A percentile compares a stretch with the other conserved stretches of the same genome.
Evolutionary conservation across 1,284 basidiomycete species (phyloP).

Genomic region (Moesziomyces parantarcticus): DNA sequence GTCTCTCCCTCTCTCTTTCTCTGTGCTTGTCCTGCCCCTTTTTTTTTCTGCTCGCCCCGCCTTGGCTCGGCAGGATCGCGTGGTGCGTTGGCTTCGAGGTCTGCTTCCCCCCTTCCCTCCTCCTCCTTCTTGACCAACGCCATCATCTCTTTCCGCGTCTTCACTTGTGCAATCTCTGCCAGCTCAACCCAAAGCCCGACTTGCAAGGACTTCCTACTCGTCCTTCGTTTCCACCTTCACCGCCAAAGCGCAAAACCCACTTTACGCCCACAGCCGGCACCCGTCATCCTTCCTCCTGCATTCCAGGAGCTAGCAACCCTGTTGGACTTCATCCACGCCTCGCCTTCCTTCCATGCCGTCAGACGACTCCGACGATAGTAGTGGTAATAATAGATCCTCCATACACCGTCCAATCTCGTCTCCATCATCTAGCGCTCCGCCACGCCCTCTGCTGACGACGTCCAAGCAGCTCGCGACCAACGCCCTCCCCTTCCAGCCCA

Average conservation of each 20-base stretch:
- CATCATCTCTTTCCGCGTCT: background rate
- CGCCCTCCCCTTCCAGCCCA: slow-evolving; percentile 20
- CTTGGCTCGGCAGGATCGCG: too few relatives aligned
- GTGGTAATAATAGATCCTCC: slow-evolving; percentile 48
- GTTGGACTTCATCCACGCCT: slow-evolving; percentile 34
- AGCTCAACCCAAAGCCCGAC: background rate
- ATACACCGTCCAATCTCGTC: slow-evolving; percentile 15
- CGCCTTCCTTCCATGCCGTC: slow-evolving; percentile 54
- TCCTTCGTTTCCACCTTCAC: background rate
- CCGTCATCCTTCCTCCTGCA: slow-evolving; percentile 33
- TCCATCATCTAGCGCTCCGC: background rate
- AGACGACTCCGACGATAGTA: slow-evolving; percentile 59
- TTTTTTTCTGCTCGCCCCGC: background rate
- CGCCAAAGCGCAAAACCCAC: background rate
- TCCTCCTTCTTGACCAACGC: background rate
- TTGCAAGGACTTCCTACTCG: background rate
- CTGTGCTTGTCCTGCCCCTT: background rate
- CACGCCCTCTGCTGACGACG: slow-evolving; percentile 14
- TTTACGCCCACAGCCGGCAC: slow-evolving; percentile 35
- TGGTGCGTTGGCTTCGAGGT: background rate
- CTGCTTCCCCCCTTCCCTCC: background rate
- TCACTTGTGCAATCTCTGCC: too few relatives aligned
- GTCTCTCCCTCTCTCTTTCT: background rate
- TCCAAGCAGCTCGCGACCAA: slow-evolving; percentile 5
- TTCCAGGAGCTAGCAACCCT: slow-evolving; percentile 52